A percentile compares a stretch with the other conserved stretches of the same genome.
phyloP scores from a whole-genome alignment of 2,329 filamentous ascomycete species.

The Trichoderma brevicompactum region DNA sequence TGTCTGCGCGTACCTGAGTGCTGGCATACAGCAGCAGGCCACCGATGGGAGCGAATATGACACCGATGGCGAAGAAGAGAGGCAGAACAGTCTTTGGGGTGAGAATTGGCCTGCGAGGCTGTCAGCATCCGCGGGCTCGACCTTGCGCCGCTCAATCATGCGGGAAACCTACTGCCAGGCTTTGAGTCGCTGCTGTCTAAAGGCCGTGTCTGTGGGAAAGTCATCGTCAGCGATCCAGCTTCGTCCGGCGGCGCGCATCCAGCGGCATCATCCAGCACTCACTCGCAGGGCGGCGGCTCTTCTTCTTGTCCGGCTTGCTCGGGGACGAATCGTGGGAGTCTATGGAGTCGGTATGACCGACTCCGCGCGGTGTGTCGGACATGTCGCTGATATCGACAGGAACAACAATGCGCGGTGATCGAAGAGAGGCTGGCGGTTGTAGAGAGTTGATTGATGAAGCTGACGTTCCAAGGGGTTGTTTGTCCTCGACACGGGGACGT shows the following conservation, averaged over 20 bases:
- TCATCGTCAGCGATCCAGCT: constrained; percentile 4
- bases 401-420: constrained; percentile 30
- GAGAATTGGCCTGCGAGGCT: constrained; percentile 73
- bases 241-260: constrained; percentile 2
- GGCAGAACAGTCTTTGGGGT: constrained; percentile 93
- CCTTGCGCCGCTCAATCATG: not conserved
- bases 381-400: constrained; percentile 43
- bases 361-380: constrained; percentile 53
- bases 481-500: constrained; percentile 21
- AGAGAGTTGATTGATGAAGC: constrained; percentile 9
- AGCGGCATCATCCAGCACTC: constrained; percentile 46
- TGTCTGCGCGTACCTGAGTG: constrained; percentile 61
- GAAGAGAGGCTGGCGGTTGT: constrained; percentile 12
- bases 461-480: constrained; percentile 26
- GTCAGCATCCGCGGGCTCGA: constrained; percentile 44
- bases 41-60: constrained; percentile 93
- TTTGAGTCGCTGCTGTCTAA: constrained; percentile 94
- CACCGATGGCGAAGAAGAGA: constrained; percentile 85
- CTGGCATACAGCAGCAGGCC: constrained; percentile 86
- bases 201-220: constrained; percentile 76
- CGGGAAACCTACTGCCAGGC: constrained; percentile 85
- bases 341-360: constrained; percentile 58
- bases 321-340: constrained; percentile 57
- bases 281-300: constrained; percentile 93
- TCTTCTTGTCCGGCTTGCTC: constrained; percentile 73